A percentile compares a stretch with the other conserved stretches of the same genome.
These are phyloP conservation scores for Poterioochromonas sp. DNA, from an alignment of 352 stramenopile species.

Conservation along the genomic window DNA sequence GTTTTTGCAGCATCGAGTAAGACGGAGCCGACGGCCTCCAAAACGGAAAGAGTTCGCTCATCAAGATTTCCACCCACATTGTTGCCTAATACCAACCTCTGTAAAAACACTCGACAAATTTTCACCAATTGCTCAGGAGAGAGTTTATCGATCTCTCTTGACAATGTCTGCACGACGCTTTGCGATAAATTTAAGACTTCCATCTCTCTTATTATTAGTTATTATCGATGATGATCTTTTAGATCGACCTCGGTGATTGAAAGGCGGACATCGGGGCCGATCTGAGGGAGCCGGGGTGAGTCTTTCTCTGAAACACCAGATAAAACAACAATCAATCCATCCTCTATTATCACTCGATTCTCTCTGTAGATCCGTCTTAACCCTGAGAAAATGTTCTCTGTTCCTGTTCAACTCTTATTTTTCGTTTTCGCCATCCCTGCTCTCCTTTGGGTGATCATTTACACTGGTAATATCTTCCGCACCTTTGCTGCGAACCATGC, in stretches of 20 bases:
- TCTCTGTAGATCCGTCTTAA: too few species aligned
- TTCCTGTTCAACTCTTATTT: not conserved
- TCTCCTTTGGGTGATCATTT: slow-evolving; percentile 52
- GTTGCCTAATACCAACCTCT: slow-evolving; percentile 11
- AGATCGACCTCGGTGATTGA: too few species aligned
- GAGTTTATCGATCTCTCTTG: slow-evolving; percentile 13
- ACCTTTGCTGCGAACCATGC: not conserved
- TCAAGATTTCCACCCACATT: slow-evolving; percentile 13
- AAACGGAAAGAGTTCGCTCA: slow-evolving; percentile 11
- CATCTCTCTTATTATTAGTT: too few species aligned
- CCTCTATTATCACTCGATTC: too few species aligned
- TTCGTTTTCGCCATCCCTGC: slow-evolving; percentile 48
- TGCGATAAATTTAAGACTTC: slow-evolving; percentile 17
- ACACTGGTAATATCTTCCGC: slow-evolving; percentile 38
- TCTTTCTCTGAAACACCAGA: too few species aligned
- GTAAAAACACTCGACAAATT: slow-evolving; percentile 15
- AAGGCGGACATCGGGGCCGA: too few species aligned
- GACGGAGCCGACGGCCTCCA: slow-evolving; percentile 2
- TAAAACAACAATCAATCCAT: too few species aligned
- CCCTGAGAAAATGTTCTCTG: not conserved
- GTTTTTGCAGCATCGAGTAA: slow-evolving; percentile 13
- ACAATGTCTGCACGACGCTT: slow-evolving; percentile 10
- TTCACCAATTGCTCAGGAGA: slow-evolving; percentile 11
- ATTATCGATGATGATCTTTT: too few species aligned
- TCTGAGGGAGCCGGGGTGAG: too few species aligned